phyloP scores from a whole-genome alignment of 2,329 filamentous ascomycete genomes.

The Tolypocladium capitatum region DNA sequence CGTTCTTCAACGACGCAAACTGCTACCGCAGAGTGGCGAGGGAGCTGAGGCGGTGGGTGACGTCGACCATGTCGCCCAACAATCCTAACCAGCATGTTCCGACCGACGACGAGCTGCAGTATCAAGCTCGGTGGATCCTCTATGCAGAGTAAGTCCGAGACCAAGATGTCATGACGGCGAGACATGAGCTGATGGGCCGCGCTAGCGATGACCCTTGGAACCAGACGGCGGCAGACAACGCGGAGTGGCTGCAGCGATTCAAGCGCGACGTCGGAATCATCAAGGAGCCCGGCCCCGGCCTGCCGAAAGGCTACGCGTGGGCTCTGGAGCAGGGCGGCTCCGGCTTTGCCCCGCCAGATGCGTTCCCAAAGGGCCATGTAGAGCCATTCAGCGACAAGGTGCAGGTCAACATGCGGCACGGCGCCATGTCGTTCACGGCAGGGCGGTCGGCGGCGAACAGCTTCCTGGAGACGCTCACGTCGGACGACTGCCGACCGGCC shows the following conservation, averaged over 20 bases:
- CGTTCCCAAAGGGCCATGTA: constrained; percentile 27
- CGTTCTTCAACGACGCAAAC: constrained; percentile 45
- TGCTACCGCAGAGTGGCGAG: constrained; percentile 43
- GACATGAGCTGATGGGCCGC: neutral
- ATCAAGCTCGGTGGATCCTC: constrained; percentile 49
- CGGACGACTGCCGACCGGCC: constrained; percentile 31
- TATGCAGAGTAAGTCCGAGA: constrained; percentile 44
- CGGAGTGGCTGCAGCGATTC: constrained; percentile 50
- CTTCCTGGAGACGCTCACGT: constrained; percentile 31
- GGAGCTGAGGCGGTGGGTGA: constrained; percentile 39
- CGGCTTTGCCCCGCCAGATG: constrained; percentile 43
- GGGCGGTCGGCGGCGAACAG: constrained; percentile 32
- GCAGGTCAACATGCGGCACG: constrained; percentile 20
- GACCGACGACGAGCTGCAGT: constrained; percentile 48
- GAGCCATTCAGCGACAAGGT: constrained; percentile 20
- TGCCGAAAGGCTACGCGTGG: constrained; percentile 30
- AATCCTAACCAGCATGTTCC: constrained; percentile 48
- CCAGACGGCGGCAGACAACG: constrained; percentile 49
- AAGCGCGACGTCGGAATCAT: constrained; percentile 44
- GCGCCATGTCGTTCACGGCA: constrained; percentile 27
- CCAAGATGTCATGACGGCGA: neutral
- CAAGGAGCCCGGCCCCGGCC: constrained; percentile 34
- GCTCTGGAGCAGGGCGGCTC: constrained; percentile 34
- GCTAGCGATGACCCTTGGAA: constrained; percentile 49
- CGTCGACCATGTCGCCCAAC: constrained; percentile 40